Base-by-base conservation (phyloP, 495 filamentous ascomycete species). In the Daldinia vernicosa region DNA sequence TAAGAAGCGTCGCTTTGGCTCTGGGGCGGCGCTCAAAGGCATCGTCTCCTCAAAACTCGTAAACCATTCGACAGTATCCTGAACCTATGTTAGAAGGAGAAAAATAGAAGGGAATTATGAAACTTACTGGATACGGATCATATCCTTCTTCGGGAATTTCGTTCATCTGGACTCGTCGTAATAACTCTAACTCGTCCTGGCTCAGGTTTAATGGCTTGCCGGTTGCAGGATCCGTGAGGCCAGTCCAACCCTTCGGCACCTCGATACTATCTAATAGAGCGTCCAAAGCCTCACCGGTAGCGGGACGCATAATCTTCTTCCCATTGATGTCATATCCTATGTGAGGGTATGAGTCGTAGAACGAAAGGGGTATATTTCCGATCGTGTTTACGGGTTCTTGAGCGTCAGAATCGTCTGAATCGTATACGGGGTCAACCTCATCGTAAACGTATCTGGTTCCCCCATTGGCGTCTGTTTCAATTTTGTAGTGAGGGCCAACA, bases 281-380 rank as follows among this genome's bases (percentile, higher is more conserved):
- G 86, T 99, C 96, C 32, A 99, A 82, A 40, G 96, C 95, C 76
- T 96, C 91, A 35, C 95, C 95, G 76, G 93, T 94, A 32, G 95
- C 95, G 2, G 95, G 95, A 52, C 95, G 92, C 89, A 96, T 90
- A 62, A 99, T 96, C 79, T 92, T 97, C 84, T 94, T 97, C 78
- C 95, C 95, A 81, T 99, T 97, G 80, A 99, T 97, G 77, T 98
- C 92, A 80, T 99, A 99, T 45, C 95, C 95, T 78, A 99, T 97
- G 78, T 99, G 95, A 60, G 96, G 95, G 76, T 97, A 98, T 51
- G 92, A 90, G 76, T 98, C 95, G 84, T 99, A 99, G 81, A 97
- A 97, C 28, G 90, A 90, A 19, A 98, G 79, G 12, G 95, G 93
- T 66, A 99, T 99, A 76, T 98, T 86, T 63, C 95, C 95, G 76